A percentile compares a stretch with the other conserved stretches of the same genome.
Conservation (phyloP, 768 basidiomycete genomes). For the Leccinum rimulosum region DNA sequence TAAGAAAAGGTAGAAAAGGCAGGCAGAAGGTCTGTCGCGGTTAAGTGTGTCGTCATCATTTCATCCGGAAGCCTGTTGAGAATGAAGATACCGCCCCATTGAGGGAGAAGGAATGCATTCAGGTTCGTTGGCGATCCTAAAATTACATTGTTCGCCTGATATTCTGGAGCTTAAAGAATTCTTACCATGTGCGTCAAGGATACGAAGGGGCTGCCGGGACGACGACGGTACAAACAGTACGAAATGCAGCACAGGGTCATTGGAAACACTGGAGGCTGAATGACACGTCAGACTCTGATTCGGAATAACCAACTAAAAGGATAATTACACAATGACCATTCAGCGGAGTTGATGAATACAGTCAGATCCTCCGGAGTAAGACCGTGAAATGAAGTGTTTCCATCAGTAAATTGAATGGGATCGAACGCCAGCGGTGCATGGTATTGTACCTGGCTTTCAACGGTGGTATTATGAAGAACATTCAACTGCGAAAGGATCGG, state of each 20-base stretch:
- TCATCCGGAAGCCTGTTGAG: slow-evolving; percentile 50
- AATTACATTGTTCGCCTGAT: slow-evolving; percentile 8
- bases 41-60: slow-evolving; percentile 27
- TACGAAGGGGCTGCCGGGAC: slow-evolving; percentile 63
- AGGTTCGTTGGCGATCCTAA: slow-evolving; percentile 49
- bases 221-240: slow-evolving; percentile 82
- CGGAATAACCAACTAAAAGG: slow-evolving; percentile 15
- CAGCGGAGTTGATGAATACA: slow-evolving; percentile 92
- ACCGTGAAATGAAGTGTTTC: slow-evolving; percentile 44
- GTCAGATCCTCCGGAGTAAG: slow-evolving; percentile 82
- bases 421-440: slow-evolving; percentile 87
- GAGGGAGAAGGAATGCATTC: slow-evolving; percentile 83
- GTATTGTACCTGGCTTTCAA: slow-evolving; percentile 93
- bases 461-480: slow-evolving; percentile 81
- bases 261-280: slow-evolving; percentile 86
- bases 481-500: slow-evolving; percentile 62
- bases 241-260: slow-evolving; percentile 93
- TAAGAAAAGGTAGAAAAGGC: slow-evolving; percentile 63
- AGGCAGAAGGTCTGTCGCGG: slow-evolving; percentile 43
- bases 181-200: slow-evolving; percentile 56
- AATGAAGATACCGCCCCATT: slow-evolving; percentile 90
- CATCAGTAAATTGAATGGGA: slow-evolving; percentile 40
- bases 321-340: slow-evolving; percentile 84
- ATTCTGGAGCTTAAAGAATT: slow-evolving; percentile 6
- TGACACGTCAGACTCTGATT: slow-evolving; percentile 3